A percentile compares a stretch with the other conserved stretches of the same genome.
These are phyloP conservation scores for Hirsutella thompsonii DNA, from an alignment of 2,329 filamentous ascomycete species.

Conservation along the genomic window DNA sequence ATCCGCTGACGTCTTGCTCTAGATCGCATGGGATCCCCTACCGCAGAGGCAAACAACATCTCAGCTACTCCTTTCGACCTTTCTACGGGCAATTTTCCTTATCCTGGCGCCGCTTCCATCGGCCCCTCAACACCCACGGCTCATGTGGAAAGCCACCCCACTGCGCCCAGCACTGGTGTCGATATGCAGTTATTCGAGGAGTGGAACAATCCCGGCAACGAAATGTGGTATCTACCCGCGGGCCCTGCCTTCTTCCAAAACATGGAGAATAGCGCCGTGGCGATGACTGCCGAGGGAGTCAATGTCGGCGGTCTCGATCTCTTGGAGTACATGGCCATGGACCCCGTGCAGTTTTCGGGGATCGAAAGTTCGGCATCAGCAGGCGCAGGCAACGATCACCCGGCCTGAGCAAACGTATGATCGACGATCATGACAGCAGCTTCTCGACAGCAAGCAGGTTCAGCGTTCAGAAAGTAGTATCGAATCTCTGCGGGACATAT, in stretches of 20 bases:
- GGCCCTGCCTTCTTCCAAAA: slow-evolving; percentile 54
- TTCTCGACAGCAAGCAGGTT: background rate
- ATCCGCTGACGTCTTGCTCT: slow-evolving; percentile 12
- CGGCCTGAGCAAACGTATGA: background rate
- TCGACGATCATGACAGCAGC: background rate
- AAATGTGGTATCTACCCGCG: slow-evolving; percentile 56
- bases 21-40: slow-evolving; percentile 22
- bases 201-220: slow-evolving; percentile 41
- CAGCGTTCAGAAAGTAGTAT: no score
- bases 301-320: slow-evolving; percentile 55
- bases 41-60: slow-evolving; percentile 34
- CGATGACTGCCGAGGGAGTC: slow-evolving; percentile 55
- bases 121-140: slow-evolving; percentile 36
- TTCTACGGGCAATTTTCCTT: slow-evolving; percentile 40
- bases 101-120: slow-evolving; percentile 34
- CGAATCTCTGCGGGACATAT: no score
- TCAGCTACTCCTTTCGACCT: slow-evolving; percentile 52
- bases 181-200: slow-evolving; percentile 36
- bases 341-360: slow-evolving; percentile 27
- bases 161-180: slow-evolving; percentile 12
- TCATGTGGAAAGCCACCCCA: slow-evolving; percentile 16
- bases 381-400: background rate
- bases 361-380: slow-evolving; percentile 14
- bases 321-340: slow-evolving; percentile 57
- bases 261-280: slow-evolving; percentile 45